A percentile compares a stretch with the other conserved stretches of the same genome.
These are phyloP conservation scores for Polytrichum formosum DNA, from an alignment of 225 moss, liverwort and hornwort genomes.

Conservation along the genomic window DNA sequence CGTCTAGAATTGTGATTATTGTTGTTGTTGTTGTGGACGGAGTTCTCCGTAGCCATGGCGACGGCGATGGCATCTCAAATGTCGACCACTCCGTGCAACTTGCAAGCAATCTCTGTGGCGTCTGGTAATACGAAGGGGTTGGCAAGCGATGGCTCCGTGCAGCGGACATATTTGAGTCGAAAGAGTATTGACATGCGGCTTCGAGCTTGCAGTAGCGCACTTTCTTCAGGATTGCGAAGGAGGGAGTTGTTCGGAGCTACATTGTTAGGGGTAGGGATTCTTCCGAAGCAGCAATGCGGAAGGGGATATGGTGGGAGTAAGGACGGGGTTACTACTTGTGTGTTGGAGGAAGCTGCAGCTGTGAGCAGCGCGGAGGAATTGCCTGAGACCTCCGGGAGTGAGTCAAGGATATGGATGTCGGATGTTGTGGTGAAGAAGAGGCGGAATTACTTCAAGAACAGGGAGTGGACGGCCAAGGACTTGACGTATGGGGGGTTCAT, in stretches of 20 bases:
- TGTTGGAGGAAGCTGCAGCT: conserved; percentile 16
- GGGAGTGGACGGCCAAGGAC: conserved; percentile 63
- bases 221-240: background rate
- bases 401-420: conserved; percentile 50
- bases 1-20: too few relatives aligned
- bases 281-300: background rate
- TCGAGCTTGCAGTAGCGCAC: background rate
- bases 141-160: background rate
- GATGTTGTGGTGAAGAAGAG: conserved; percentile 48
- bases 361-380: background rate
- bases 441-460: conserved; percentile 54
- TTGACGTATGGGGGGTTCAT: conserved; percentile 44
- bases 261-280: background rate
- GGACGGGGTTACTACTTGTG: conserved; percentile 5
- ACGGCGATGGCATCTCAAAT: conserved; percentile 2
- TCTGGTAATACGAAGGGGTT: background rate
- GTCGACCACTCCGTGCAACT: background rate
- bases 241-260: conserved; percentile 1
- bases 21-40: too few relatives aligned
- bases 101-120: background rate
- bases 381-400: background rate
- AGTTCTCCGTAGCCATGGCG: too few relatives aligned
- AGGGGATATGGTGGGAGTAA: too few relatives aligned
- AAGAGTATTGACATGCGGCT: background rate
- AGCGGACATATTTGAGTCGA: background rate